Conservation (phyloP, 163 green algal species). For the Coccomyxa subellipsoidea region DNA sequence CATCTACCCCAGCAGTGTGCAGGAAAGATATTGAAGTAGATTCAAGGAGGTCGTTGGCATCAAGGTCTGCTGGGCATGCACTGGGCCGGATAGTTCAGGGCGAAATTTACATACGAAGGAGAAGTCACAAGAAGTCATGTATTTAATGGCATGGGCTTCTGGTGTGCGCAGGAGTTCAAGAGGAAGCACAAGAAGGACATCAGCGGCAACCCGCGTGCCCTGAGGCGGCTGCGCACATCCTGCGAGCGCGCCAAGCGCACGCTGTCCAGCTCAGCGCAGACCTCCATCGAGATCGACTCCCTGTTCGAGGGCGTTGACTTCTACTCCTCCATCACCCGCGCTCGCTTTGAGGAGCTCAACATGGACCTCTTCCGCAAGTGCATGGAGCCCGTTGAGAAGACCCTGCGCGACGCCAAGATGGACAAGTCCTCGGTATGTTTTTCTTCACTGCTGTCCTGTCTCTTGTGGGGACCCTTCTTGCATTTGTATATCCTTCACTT, state of each 20-base stretch:
- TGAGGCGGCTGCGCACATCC: conserved; percentile 86
- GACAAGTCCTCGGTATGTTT: conserved; percentile 52
- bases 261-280: conserved; percentile 88
- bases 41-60: no score
- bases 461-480: no score
- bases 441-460: background rate
- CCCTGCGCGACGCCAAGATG: conserved; percentile 88
- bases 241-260: conserved; percentile 96
- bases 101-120: no score
- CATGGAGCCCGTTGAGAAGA: conserved; percentile 97
- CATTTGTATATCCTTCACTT: no score
- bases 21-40: no score
- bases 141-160: background rate
- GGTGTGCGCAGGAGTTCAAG: conserved; percentile 86
- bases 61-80: no score
- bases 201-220: conserved; percentile 82
- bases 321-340: conserved; percentile 60
- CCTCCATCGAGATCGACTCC: conserved; percentile 95
- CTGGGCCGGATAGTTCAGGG: no score
- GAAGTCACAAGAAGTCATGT: background rate
- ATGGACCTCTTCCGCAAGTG: conserved; percentile 99
- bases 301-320: conserved; percentile 87
- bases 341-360: conserved; percentile 85
- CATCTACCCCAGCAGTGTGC: no score
- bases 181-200: conserved; percentile 98